These are phyloP conservation scores for Phyllostachys edulis DNA, from an alignment of 176 grass and related monocot species.

Conservation along the genomic window DNA sequence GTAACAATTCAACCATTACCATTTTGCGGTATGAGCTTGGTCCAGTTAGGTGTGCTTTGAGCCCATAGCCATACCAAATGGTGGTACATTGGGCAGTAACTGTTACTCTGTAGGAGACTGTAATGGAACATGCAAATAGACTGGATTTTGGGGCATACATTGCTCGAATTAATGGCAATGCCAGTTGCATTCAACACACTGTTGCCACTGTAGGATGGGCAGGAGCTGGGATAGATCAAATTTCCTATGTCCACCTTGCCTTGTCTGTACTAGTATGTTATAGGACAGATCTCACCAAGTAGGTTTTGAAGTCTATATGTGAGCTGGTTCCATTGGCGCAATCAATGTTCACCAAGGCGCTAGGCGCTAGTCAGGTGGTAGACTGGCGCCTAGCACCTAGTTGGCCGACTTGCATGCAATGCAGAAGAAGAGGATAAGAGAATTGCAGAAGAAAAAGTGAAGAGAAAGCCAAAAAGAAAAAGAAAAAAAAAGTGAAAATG, in stretches of 20 bases:
- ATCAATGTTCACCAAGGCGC: background rate
- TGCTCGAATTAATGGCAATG: background rate
- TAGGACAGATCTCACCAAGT: background rate
- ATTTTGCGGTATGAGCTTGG: background rate
- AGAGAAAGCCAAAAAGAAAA: too few species aligned
- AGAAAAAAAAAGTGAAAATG: too few species aligned
- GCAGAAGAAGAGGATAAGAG: too few species aligned
- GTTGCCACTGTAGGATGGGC: background rate
- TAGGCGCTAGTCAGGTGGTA: too few species aligned
- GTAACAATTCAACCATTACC: background rate
- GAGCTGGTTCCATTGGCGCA: background rate
- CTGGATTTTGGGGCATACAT: background rate
- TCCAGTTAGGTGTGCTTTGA: background rate
- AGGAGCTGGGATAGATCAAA: background rate
- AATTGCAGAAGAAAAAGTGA: too few species aligned
- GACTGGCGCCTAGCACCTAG: too few species aligned
- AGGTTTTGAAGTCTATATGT: background rate
- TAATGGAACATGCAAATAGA: background rate
- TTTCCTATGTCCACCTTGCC: background rate
- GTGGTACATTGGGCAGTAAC: background rate
- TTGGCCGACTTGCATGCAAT: too few species aligned
- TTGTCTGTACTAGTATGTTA: background rate
- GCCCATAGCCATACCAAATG: background rate
- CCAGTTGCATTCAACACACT: conserved; percentile 16
- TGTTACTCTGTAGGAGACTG: background rate